phyloP scores from a whole-genome alignment of 805 yeast species.

The Metschnikowia similis region DNA sequence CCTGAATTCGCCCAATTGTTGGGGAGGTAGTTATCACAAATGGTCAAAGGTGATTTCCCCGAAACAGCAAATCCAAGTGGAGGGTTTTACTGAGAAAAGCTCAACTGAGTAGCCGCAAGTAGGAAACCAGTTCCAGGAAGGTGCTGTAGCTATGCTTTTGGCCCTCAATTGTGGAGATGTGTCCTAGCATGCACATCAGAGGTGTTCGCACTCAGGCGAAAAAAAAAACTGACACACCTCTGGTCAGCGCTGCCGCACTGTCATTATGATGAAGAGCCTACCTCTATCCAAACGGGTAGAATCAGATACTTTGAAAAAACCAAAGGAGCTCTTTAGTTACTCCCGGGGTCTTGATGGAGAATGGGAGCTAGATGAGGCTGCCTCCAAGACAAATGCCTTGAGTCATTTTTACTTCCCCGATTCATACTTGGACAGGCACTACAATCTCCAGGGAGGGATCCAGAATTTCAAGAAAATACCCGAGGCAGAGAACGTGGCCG shows the following conservation, averaged over 20 bases:
- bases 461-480: constrained; percentile 54
- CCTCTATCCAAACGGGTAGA: constrained; percentile 49
- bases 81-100: background rate
- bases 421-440: constrained; percentile 50
- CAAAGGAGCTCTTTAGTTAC: constrained; percentile 71
- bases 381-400: constrained; percentile 48
- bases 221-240: background rate
- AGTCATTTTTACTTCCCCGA: constrained; percentile 83
- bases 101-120: background rate
- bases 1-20: too few relatives aligned
- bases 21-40: background rate
- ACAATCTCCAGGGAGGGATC: constrained; percentile 65
- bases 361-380: constrained; percentile 34
- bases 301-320: constrained; percentile 74
- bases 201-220: constrained; percentile 2
- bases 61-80: background rate
- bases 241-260: background rate
- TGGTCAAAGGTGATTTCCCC: background rate
- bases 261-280: constrained; percentile 27
- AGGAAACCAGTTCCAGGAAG: background rate
- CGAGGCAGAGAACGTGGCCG: constrained; percentile 49
- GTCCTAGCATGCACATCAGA: background rate
- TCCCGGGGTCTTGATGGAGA: constrained; percentile 56
- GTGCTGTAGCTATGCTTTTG: background rate
- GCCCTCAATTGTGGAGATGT: background rate